Percentiles rank a stretch among this genome's conserved stretches.
Conservation (phyloP, 495 filamentous ascomycete genomes). For the Extremus antarcticus region DNA sequence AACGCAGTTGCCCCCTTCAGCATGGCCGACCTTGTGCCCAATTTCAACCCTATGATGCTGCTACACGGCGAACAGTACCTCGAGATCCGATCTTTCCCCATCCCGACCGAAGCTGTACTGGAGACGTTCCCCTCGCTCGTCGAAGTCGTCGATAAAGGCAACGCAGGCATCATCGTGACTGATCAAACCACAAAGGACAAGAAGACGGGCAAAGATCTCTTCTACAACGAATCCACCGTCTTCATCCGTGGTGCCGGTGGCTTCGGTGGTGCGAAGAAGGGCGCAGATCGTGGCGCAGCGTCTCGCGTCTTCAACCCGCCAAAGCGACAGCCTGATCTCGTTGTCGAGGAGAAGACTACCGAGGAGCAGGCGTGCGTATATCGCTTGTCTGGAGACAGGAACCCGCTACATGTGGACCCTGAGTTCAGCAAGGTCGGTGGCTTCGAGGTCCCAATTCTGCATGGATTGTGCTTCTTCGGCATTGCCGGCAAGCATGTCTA, state of each 20-base stretch:
- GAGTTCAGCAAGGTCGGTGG: conserved; percentile 89
- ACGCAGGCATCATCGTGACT: conserved; percentile 71
- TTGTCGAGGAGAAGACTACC: conserved; percentile 80
- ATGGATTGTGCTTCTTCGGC: conserved; percentile 93
- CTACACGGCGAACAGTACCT: conserved; percentile 98
- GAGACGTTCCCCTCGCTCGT: conserved; percentile 76
- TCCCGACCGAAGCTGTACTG: conserved; percentile 76
- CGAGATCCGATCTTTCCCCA: conserved; percentile 86
- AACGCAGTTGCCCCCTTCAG: conserved; percentile 70
- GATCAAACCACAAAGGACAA: conserved; percentile 74
- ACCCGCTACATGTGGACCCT: conserved; percentile 91
- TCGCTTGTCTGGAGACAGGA: conserved; percentile 83
- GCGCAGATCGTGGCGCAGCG: conserved; percentile 63
- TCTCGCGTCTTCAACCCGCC: conserved; percentile 72
- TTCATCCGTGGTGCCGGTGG: conserved; percentile 90
- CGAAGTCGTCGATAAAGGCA: conserved; percentile 92
- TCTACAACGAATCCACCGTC: conserved; percentile 89
- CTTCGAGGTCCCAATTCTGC: conserved; percentile 89
- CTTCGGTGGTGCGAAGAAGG: conserved; percentile 79
- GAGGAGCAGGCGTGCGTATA: conserved; percentile 95
- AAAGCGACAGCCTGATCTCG: conserved; percentile 61
- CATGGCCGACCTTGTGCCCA: conserved; percentile 74
- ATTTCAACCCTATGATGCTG: conserved; percentile 98
- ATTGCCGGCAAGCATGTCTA: conserved; percentile 84
- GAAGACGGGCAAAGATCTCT: conserved; percentile 71